Base-by-base conservation (phyloP, 371 early-diverging fungal species). In the Blakeslea trispora region DNA sequence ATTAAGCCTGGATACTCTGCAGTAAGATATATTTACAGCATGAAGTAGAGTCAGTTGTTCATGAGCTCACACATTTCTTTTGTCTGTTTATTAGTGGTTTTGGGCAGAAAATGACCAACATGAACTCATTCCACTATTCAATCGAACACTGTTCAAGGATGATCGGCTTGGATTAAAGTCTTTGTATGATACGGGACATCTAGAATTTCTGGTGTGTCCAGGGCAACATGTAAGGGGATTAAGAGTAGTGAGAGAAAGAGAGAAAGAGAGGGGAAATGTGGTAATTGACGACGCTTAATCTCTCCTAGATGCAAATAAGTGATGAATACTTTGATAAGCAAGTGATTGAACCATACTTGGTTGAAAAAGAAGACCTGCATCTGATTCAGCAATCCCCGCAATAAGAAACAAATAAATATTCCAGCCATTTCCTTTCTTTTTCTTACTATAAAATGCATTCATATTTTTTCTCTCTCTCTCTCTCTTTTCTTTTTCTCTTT, bases 1-100 rank as follows among this genome's bases (percentile, higher is more conserved):
- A 84, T 96, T 35, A 86, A 83, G 34, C 97, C 96, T 15, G 75
- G 72, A 22, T 84, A 86, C 47, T 87, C 87, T 28, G 81, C 92
- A 41, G 89, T 88, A 81, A 71, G 44, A 34, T 42, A 43, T 40
- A 32, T 42, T 24, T 47, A 40, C 21, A n/a, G n/a, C n/a, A n/a
- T n/a, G n/a, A n/a, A n/a, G n/a, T n/a, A n/a, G n/a, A n/a, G n/a
- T n/a, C n/a, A n/a, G n/a, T n/a, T 17, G 34, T 55, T 3, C 32
- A 42, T 44, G 28, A n/a, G 13, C 11, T 17, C 5, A 17, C 9
- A 7, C 17, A 50, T 13, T 2, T 24, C 41, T 50, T 31, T 55
- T 45, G 17, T 47, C 8, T 28, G n/a, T 31, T 9, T 68, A 6
- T 41, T 75, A 91, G 79, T 92, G 93, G 91, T 93, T 93, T 64